A percentile compares a stretch with the other conserved stretches of the same genome.
These are phyloP conservation scores for Fraxinus albicans DNA, from an alignment of 305 asterid species.

Conservation along the genomic window DNA sequence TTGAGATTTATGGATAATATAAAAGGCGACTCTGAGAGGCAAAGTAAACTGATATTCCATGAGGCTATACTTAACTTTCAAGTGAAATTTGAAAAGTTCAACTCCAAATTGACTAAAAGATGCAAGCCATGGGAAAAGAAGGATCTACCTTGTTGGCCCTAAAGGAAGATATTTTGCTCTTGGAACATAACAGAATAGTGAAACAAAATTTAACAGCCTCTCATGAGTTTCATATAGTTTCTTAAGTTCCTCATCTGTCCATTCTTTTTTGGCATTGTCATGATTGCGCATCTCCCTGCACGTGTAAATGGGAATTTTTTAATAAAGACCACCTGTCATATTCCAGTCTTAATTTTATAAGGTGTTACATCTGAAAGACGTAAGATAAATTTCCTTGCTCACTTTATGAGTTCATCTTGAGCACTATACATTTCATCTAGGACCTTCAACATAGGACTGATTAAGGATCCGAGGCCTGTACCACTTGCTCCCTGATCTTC, in stretches of 20 bases:
- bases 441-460: constrained; percentile 92
- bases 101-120: constrained; percentile 23
- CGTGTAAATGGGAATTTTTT: constrained; percentile 30
- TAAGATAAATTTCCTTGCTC: constrained; percentile 30
- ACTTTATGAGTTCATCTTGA: constrained; percentile 97
- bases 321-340: constrained; percentile 8
- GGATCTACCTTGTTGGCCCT: constrained; percentile 89
- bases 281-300: constrained; percentile 97
- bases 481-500: constrained; percentile 99
- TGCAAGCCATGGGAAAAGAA: constrained; percentile 23
- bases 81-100: neutral
- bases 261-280: constrained; percentile 94
- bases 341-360: constrained; percentile 17
- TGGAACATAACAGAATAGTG: constrained; percentile 93
- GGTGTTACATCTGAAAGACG: constrained; percentile 10
- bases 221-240: constrained; percentile 96
- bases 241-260: constrained; percentile 97
- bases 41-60: neutral
- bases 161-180: constrained; percentile 93
- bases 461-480: constrained; percentile 95
- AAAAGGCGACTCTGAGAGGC: neutral
- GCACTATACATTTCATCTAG: constrained; percentile 95
- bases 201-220: constrained; percentile 88
- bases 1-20: neutral
- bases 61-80: constrained; percentile 17